Evolutionary conservation across 2,329 filamentous ascomycete species (phyloP).

Genomic region (Balansia obtecta): DNA sequence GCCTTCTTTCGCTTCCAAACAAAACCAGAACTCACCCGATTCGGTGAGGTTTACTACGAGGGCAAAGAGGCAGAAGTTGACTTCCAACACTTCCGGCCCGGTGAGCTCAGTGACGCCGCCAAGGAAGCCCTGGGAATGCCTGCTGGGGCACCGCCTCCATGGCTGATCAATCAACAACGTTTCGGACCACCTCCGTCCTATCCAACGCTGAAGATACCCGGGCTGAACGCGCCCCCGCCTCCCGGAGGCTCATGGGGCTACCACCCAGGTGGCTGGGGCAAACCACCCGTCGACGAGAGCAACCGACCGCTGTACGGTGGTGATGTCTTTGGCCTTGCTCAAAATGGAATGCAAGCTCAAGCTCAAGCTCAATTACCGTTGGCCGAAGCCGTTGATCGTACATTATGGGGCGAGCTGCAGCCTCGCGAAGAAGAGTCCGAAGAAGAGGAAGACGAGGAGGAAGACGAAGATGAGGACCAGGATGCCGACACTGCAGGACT

Average conservation of each 20-base stretch:
- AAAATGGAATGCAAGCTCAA: constrained; percentile 25
- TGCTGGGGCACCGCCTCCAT: constrained; percentile 83
- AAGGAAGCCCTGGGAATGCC: constrained; percentile 92
- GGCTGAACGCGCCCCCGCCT: constrained; percentile 85
- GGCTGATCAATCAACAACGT: constrained; percentile 94
- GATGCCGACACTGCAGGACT: constrained; percentile 52
- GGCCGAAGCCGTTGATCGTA: constrained; percentile 74
- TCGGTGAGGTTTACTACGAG: constrained; percentile 98
- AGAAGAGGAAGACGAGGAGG: constrained; percentile 39
- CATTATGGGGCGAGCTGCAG: constrained; percentile 85
- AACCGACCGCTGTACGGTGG: constrained; percentile 86
- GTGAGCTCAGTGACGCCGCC: constrained; percentile 77
- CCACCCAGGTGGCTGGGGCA: constrained; percentile 88
- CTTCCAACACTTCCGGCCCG: constrained; percentile 76
- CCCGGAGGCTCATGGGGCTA: constrained; percentile 89
- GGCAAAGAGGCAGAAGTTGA: constrained; percentile 98
- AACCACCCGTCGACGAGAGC: constrained; percentile 87
- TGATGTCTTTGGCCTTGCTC: constrained; percentile 75
- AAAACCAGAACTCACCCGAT: constrained; percentile 85
- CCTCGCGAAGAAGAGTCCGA: constrained; percentile 63
- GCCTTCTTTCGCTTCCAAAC: constrained; percentile 97
- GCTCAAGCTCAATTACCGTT: constrained; percentile 27
- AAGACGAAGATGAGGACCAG: constrained; percentile 31
- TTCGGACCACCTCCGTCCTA: constrained; percentile 91
- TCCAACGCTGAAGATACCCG: constrained; percentile 86